Evolutionary conservation across 1,284 basidiomycete species (phyloP).

Genomic region (Puccinia triticina): DNA sequence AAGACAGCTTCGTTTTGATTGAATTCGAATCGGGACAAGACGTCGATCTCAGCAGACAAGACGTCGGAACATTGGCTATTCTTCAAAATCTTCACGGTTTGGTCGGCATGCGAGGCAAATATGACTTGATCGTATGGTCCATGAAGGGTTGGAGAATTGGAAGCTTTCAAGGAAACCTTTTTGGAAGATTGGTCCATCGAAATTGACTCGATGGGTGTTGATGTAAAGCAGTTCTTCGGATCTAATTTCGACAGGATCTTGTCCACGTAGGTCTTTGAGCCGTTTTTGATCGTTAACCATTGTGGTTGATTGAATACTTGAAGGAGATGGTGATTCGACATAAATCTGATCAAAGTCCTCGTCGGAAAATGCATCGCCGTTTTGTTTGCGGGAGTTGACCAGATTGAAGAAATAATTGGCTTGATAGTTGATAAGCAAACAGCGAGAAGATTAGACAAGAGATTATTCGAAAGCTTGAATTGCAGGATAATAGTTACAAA

Average conservation of each 20-base stretch:
- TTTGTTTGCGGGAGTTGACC: constrained; percentile 76
- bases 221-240: constrained; percentile 67
- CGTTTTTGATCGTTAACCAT: constrained; percentile 76
- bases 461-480: not conserved
- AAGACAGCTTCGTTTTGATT: constrained; percentile 72
- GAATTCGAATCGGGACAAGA: constrained; percentile 70
- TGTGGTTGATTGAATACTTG: constrained; percentile 74
- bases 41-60: constrained; percentile 64
- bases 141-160: constrained; percentile 62
- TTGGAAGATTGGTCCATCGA: constrained; percentile 1
- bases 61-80: not conserved
- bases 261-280: constrained; percentile 72
- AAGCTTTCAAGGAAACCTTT: constrained; percentile 62
- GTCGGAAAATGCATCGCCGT: constrained; percentile 75
- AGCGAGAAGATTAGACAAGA: not conserved
- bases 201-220: constrained; percentile 65
- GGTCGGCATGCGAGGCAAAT: constrained; percentile 75
- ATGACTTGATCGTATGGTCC: constrained; percentile 73
- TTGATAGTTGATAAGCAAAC: constrained; percentile 59
- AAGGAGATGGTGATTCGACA: constrained; percentile 78
- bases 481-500: not conserved
- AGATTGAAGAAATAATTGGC: constrained; percentile 80
- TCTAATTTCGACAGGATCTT: constrained; percentile 68
- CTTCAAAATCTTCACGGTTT: constrained; percentile 67
- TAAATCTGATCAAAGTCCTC: constrained; percentile 72